Base-by-base conservation (phyloP, 2,329 filamentous ascomycete species). In the Tolypocladium ovalisporum region DNA sequence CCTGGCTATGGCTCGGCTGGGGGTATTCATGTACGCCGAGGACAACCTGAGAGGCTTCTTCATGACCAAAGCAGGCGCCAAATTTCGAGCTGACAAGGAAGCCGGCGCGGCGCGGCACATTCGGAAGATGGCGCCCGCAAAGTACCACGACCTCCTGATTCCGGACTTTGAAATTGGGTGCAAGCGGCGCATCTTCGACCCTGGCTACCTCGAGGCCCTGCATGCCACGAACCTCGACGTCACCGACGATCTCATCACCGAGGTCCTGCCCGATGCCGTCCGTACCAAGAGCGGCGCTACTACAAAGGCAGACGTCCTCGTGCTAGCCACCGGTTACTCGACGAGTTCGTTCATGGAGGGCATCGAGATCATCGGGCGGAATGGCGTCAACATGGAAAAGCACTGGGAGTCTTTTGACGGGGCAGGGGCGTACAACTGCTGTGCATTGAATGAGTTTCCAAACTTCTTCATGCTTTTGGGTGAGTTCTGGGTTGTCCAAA, bases 401-500 rank as follows among this genome's bases (percentile, higher is more conserved):
- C 74, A 81, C 22, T 87, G 84, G 84, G 71, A 78, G 1, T 71
- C 75, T 27, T 75, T 79, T 55, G 83, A 82, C n/a, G 85, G 84
- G 0, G 72, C 81, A 0, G 81, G 80, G 60, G 85, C 83, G 0
- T 88, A 88, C 65, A 78, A 82, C 56, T 79, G 78, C 27, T 78
- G 78, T 1, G 76, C 78, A 1, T 71, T 86, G 67, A 79, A 80
- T 61, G 79, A 79, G 0, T 86, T 85, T 63, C 84, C 84, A 2
- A 87, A 87, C 64, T 82, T 86, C 63, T 86, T 87, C 69, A 74
- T 85, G 57, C 68, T 86, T 0, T 77, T 84, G 44, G 84, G 73
- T 70, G 54, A n/a, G 53, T 35, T 0, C 29, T 27, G 22, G 4
- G 19, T 2, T 19, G 27, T 5, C 27, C 47, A 6, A 2, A 8